Evolutionary conservation across 2,329 filamentous ascomycete species (phyloP), one percentile per base, ranked within the genome.

Genomic region (Geosmithia putterillii): DNA sequence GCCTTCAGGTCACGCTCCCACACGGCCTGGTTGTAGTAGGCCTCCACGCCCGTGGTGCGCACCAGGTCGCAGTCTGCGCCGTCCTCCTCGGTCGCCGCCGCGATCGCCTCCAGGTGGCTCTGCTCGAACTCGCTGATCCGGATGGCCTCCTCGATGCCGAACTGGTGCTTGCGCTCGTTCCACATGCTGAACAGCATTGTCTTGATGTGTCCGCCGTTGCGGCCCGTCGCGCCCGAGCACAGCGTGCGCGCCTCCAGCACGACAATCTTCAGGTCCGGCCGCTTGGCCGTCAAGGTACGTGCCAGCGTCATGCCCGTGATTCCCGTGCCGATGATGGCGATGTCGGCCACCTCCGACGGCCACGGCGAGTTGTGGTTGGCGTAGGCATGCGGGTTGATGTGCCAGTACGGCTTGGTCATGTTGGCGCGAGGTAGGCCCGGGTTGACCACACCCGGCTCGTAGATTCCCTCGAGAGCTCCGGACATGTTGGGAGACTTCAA

Each of bases 161-260:
- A 45, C 14, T 21, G n/a, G 7, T 40, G 41, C 36, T 48, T 48
- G 4, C 43, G 47, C 20, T 48, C 42, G 5, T 45, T 32, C 47
- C 47, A 48, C 40, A 47, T 39, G 6, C 42, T 28, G 35, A 39
- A 47, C 7, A 32, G 23, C 47, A 48, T 48, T 1, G 47, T 45
- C 32, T 48, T 48, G 46, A 48, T 48, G 40, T 50, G 48, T 0
- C 48, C 47, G 7, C 48, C 47, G 17, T 49, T 39, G 57, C 62
- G 25, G 58, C 57, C 47, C 4, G 49, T 50, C 5, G 49, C 47
- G 21, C 49, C 49, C 6, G 43, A 48, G 38, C 51, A 51, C 8
- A 53, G 10, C 18, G 45, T 38, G 1, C 50, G 47, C 15, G 51
- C 51, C 19, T 52, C 51, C 21, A 51, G 6, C 14, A 51, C 21